Evolutionary conservation across 2,329 filamentous ascomycete species (phyloP), one percentile per base, ranked within the genome.

Genomic region (Hypomyces rosellus): DNA sequence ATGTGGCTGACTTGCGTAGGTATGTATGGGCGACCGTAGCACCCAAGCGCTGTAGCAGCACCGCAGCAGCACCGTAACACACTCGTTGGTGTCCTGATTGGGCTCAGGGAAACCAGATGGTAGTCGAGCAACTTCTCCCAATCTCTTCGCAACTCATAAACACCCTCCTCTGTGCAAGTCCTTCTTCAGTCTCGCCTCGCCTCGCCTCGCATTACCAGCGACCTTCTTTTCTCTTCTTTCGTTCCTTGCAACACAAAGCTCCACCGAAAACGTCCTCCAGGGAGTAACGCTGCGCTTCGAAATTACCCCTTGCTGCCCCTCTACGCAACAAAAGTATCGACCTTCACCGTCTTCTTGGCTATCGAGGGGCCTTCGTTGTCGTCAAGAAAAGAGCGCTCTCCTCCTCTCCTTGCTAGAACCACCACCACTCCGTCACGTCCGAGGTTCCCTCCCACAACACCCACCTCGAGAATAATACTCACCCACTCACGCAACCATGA

Each of bases 71-170:
- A 30, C 25, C 9, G 25, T 30, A 30, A 6, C 25, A 30, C 25
- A 55, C 46, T 39, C 45, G 51, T 53, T 60, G 62, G 61, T 61
- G 56, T 54, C 58, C 54, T 59, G 48, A 54, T 65, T 58, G 58
- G 63, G 64, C 63, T 65, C 60, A 53, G 58, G 57, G 34, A 62
- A 62, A 61, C 56, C 62, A 55, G 61, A 58, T 62, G 25, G 61
- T 59, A 60, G 61, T 59, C 57, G 58, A 59, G 60, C 55, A 58
- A 62, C 56, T 61, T 61, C 63, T 65, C 65, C 60, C 56, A 56
- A 63, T 61, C 58, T 57, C 57, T 59, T 58, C 58, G 52, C 42
- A 54, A 47, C 52, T 48, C 55, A 46, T 58, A 51, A 49, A 55
- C 55, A 30, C 4, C 38, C 1, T 18, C 38, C 5, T 5, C 12